Evolutionary conservation across 108 stramenopile species (phyloP), one percentile per base, ranked within the genome.

Genomic region (Nitzschia putrida): DNA sequence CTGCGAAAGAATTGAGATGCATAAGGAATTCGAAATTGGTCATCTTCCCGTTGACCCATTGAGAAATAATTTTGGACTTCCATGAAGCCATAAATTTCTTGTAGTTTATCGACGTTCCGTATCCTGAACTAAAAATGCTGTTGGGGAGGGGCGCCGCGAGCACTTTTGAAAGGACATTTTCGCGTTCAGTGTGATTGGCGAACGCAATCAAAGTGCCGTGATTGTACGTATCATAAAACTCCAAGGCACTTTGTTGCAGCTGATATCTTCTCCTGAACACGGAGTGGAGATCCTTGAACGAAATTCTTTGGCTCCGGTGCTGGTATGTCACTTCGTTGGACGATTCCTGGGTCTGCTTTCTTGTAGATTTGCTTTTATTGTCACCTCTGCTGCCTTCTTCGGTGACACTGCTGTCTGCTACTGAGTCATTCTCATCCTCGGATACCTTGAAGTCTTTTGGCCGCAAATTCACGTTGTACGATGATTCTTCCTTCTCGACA

Each of bases 1-100:
- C 99, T 16, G 99, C 99, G 66, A 97, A 85, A 5, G 94, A 94
- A 71, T 99, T 99, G 69, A 98, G 83, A 61, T 93, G 88, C 97
- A 98, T 96, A 26, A 99, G 83, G 69, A 97, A 99, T 55, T 98
- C 99, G 71, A 98, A 99, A 82, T 98, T 99, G 41, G 93, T 89
- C 80, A 99, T 91, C 67, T 88, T 89, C 20, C 95, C 92, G 38
- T 87, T 85, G 41, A 87, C 80, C 90, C 95, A 95, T 58, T 88
- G 88, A 3, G 81, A 79, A 40, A 88, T 83, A 50, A 95, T 88
- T 76, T 91, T 92, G 10, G 83, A 68, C 49, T 91, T 85, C 49
- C 86, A 83, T 22, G 80, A 88, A 40, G 77, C 84, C 90, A 95
- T 95, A 55, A 92, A 90, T 66, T 92, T 95, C 57, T 87, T 84